Evolutionary conservation across 495 filamentous ascomycete species (phyloP).

Genomic region (Penicillium riverlandense): DNA sequence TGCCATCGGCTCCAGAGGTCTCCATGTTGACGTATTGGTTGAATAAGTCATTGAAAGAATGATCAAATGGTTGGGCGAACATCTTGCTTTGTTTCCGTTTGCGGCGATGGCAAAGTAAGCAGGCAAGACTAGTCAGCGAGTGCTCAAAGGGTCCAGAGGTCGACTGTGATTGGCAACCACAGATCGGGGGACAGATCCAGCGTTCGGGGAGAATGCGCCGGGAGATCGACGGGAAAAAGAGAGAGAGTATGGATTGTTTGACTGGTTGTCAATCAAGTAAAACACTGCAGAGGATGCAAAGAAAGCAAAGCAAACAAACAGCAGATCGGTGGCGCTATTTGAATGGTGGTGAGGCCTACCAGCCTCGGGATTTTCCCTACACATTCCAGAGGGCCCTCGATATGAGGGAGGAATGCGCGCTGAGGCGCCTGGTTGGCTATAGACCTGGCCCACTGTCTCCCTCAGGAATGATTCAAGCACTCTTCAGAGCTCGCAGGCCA

Average conservation of each 20-base stretch:
- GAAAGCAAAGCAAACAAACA: slow-evolving; percentile 45
- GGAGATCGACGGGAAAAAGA: slow-evolving; percentile 4
- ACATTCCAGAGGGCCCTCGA: slow-evolving; percentile 35
- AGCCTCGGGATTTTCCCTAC: slow-evolving; percentile 32
- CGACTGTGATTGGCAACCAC: slow-evolving; percentile 27
- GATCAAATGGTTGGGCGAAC: slow-evolving; percentile 41
- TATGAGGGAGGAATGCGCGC: slow-evolving; percentile 33
- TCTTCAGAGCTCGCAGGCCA: slow-evolving; percentile 13
- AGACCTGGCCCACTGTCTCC: slow-evolving; percentile 14
- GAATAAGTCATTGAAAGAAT: slow-evolving; percentile 47
- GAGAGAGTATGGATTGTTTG: slow-evolving; percentile 21
- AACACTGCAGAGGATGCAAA: slow-evolving; percentile 45
- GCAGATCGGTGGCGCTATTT: slow-evolving; percentile 35
- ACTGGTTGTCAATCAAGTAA: slow-evolving; percentile 35
- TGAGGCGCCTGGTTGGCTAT: slow-evolving; percentile 17
- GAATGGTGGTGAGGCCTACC: slow-evolving; percentile 26
- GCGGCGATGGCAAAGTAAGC: slow-evolving; percentile 24
- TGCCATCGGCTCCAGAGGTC: slow-evolving; percentile 29
- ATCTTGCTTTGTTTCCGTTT: slow-evolving; percentile 43
- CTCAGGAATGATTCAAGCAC: slow-evolving; percentile 20
- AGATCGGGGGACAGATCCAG: not conserved
- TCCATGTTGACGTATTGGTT: slow-evolving; percentile 47
- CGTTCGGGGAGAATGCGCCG: slow-evolving; percentile 4
- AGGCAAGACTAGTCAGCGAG: slow-evolving; percentile 7
- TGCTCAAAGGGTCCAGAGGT: slow-evolving; percentile 9